phyloP scores from a whole-genome alignment of 352 stramenopile species.

The Pythium scleroteichum region DNA sequence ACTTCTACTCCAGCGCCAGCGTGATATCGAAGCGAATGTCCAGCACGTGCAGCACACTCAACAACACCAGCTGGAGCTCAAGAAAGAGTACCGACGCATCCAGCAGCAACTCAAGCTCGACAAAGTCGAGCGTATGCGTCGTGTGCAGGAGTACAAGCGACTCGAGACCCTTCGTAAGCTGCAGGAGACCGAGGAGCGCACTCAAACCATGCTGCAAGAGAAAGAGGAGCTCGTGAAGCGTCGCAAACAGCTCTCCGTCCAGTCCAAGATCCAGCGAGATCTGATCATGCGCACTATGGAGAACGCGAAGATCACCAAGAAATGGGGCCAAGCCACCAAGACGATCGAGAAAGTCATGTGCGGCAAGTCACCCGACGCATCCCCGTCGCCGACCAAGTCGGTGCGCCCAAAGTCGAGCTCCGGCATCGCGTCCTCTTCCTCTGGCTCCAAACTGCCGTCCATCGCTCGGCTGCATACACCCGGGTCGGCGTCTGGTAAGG shows the following conservation, averaged over 20 bases:
- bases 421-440: slow-evolving; percentile 24
- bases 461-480: slow-evolving; percentile 32
- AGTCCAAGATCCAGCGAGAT: slow-evolving; percentile 89
- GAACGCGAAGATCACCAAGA: slow-evolving; percentile 87
- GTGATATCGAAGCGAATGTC: slow-evolving; percentile 71
- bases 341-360: slow-evolving; percentile 75
- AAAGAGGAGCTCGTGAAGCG: slow-evolving; percentile 80
- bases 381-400: slow-evolving; percentile 40
- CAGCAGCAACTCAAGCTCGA: slow-evolving; percentile 86
- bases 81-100: slow-evolving; percentile 83
- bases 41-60: slow-evolving; percentile 70
- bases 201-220: slow-evolving; percentile 78
- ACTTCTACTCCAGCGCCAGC: slow-evolving; percentile 59
- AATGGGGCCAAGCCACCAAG: slow-evolving; percentile 79
- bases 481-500: slow-evolving; percentile 25
- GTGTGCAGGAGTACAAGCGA: slow-evolving; percentile 90
- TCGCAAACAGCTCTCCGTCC: slow-evolving; percentile 75
- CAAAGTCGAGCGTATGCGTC: slow-evolving; percentile 91
- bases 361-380: slow-evolving; percentile 36
- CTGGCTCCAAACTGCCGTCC: slow-evolving; percentile 47
- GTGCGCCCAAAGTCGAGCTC: slow-evolving; percentile 61
- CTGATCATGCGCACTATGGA: slow-evolving; percentile 89
- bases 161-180: slow-evolving; percentile 89
- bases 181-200: slow-evolving; percentile 80
- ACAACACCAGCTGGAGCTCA: slow-evolving; percentile 67